Evolutionary conservation across 2,329 filamentous ascomycete species (phyloP).

Genomic region (Plectosphaerella cucumerina): DNA sequence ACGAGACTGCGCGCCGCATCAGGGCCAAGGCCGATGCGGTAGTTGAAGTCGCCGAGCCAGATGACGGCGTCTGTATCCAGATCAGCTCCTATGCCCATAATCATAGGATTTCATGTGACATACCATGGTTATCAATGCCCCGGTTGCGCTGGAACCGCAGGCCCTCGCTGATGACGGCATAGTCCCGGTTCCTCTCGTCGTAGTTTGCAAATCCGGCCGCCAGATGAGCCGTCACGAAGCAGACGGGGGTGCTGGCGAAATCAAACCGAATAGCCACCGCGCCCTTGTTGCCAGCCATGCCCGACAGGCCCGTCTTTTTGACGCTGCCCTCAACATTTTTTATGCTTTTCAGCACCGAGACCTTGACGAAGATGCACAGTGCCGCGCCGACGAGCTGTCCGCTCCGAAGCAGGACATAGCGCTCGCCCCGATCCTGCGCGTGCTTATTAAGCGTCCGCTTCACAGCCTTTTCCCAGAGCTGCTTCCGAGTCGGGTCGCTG

Average conservation of each 20-base stretch:
- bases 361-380: conserved; percentile 84
- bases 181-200: conserved; percentile 92
- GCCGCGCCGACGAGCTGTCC: conserved; percentile 94
- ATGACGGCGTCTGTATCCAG: conserved; percentile 61
- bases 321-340: conserved; percentile 96
- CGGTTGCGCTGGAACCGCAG: conserved; percentile 87
- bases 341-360: conserved; percentile 71
- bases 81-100: neutral
- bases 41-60: conserved; percentile 98
- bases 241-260: conserved; percentile 86
- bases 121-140: conserved; percentile 85
- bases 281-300: conserved; percentile 97
- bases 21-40: conserved; percentile 81
- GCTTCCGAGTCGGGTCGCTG: conserved; percentile 81
- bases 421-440: conserved; percentile 61
- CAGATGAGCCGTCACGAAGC: conserved; percentile 93
- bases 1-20: conserved; percentile 75
- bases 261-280: conserved; percentile 95
- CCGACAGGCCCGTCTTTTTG: conserved; percentile 92
- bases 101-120: conserved; percentile 6
- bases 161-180: conserved; percentile 81
- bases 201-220: conserved; percentile 96
- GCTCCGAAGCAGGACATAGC: conserved; percentile 85
- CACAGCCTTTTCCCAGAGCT: conserved; percentile 82
- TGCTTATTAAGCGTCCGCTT: conserved; percentile 71